Conservation (phyloP, 495 filamentous ascomycete genomes). For the Lentithecium fluviatile region DNA sequence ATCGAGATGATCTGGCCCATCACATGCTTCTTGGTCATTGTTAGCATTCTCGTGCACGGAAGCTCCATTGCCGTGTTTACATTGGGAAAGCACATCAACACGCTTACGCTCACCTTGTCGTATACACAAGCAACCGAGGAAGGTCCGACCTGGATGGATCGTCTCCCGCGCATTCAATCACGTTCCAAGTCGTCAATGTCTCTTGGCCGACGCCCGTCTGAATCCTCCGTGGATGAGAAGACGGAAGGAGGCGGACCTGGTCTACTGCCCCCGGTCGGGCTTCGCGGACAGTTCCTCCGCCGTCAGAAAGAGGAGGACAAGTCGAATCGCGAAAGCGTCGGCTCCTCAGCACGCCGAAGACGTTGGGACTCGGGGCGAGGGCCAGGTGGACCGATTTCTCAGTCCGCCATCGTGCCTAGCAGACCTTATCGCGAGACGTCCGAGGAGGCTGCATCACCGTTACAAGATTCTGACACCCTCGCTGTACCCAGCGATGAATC, state of each 20-base stretch:
- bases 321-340: constrained; percentile 59
- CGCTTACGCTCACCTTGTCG: constrained; percentile 89
- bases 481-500: constrained; percentile 39
- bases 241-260: constrained; percentile 66
- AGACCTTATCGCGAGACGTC: constrained; percentile 46
- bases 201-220: constrained; percentile 63
- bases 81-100: constrained; percentile 97
- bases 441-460: constrained; percentile 20
- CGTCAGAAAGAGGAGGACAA: constrained; percentile 76
- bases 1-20: constrained; percentile 93
- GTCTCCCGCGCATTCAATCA: constrained; percentile 86
- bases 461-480: constrained; percentile 44
- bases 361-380: constrained; percentile 72
- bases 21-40: constrained; percentile 88
- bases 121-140: constrained; percentile 90
- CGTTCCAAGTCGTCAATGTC: constrained; percentile 81
- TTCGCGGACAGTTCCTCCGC: constrained; percentile 79
- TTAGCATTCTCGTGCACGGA: constrained; percentile 93
- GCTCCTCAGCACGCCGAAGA: constrained; percentile 60
- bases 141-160: constrained; percentile 89
- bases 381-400: constrained; percentile 82
- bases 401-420: constrained; percentile 84
- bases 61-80: constrained; percentile 98
- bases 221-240: constrained; percentile 58
- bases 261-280: constrained; percentile 70